Conservation (phyloP, 345 rosid genomes). For the Lenwebbia sp. region DNA sequence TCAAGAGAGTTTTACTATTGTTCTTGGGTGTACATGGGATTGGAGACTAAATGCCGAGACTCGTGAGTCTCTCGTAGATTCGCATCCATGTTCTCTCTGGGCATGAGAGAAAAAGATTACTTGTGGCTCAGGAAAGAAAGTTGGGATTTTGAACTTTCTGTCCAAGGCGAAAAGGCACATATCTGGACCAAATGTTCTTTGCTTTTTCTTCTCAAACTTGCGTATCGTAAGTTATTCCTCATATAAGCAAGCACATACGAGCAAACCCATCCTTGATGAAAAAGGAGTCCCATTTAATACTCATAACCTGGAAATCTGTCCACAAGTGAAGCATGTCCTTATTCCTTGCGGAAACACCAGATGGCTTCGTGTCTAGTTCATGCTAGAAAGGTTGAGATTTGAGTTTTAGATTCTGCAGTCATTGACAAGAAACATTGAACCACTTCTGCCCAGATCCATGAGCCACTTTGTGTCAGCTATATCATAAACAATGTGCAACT, state of each 20-base stretch:
- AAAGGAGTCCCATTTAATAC: not conserved
- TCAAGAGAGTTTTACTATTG: not conserved
- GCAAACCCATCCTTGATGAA: not conserved
- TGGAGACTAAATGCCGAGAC: not conserved
- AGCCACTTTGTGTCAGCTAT: not conserved
- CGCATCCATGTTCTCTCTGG: not conserved
- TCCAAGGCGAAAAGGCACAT: not conserved
- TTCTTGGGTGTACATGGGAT: not conserved
- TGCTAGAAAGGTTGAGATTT: not conserved
- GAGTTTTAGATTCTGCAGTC: not conserved
- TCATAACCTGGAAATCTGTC: not conserved
- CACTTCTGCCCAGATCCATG: not conserved
- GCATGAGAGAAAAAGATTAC: constrained; percentile 1
- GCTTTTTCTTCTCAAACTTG: constrained; percentile 12
- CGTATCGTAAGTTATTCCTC: not conserved
- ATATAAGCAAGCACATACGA: not conserved
- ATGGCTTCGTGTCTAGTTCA: not conserved
- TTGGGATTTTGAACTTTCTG: not conserved
- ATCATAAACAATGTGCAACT: not conserved
- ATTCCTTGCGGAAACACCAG: not conserved
- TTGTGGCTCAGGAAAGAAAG: not conserved
- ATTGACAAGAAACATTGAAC: not conserved
- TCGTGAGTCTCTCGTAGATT: not conserved
- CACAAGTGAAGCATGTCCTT: not conserved
- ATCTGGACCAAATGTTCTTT: constrained; percentile 12